Base-by-base conservation (phyloP, 768 basidiomycete genomes). In the Leccinum broughii region DNA sequence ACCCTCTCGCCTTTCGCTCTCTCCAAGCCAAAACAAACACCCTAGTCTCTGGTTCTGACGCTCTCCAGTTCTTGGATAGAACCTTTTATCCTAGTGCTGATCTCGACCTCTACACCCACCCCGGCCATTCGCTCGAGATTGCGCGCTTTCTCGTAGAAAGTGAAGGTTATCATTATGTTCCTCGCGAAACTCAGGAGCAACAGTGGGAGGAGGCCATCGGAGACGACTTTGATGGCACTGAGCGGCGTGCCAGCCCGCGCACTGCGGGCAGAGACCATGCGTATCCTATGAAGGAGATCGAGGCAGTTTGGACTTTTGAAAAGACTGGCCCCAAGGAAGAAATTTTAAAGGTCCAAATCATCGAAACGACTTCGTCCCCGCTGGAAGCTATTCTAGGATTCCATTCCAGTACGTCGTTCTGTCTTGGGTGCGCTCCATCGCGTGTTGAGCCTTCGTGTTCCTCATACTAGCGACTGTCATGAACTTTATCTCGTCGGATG, bases 21-120 rank as follows among this genome's bases (percentile, higher is more conserved):
- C 69, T 83, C 3, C 83, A 82, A 64, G 76, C 74, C 0, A 64
- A 57, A 15, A 82, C 80, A 0, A 78, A 75, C 41, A 76, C 77
- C 0, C 63, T 85, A 24, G 78, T 86, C 20, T 85, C 84, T 3
- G 84, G 84, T 10, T 84, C 84, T 0, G 74, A 71, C 28, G 83
- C 82, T 0, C 75, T 85, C 3, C 84, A 85, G 54, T 83, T 84
- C 62, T 74, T 86, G 46, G 78, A 80, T 53, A 66, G 82, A 17
- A 63, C 72, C 0, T 69, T 70, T 39, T 84, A 83, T 60, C 70
- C 75, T 3, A 75, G 74, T 4, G 76, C 83, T 0, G 84, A 85
- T 62, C 76, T 86, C 8, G 85, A 86, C 56, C 41, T 85, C 4
- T 85, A 85, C 65, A 70, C 76, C 15, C 70, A 77, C 7, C 72